Evolutionary conservation across 2,329 filamentous ascomycete genomes (phyloP).

Genomic region (Microsporum ferrugineum): DNA sequence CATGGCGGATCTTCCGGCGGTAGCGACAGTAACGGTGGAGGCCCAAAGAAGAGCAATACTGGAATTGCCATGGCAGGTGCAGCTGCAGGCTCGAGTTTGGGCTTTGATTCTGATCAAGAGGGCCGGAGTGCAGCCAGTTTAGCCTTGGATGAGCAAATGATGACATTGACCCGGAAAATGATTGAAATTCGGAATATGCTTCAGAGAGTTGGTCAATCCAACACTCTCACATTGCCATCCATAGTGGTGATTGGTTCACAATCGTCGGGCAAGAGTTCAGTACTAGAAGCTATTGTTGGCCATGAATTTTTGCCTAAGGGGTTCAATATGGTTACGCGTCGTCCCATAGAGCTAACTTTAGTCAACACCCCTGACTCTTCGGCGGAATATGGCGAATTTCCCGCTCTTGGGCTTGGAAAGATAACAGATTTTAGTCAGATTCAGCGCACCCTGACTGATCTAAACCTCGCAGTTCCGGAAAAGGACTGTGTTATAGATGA

Average conservation of each 20-base stretch:
- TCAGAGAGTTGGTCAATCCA: conserved; percentile 83
- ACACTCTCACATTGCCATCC: conserved; percentile 75
- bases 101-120: conserved; percentile 52
- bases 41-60: conserved; percentile 45
- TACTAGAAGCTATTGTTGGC: conserved; percentile 90
- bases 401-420: conserved; percentile 75
- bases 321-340: conserved; percentile 94
- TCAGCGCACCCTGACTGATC: conserved; percentile 83
- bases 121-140: conserved; percentile 50
- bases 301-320: conserved; percentile 97
- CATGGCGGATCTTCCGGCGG: conserved; percentile 37
- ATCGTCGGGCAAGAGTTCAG: conserved; percentile 95
- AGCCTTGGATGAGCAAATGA: conserved; percentile 94
- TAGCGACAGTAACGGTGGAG: conserved; percentile 24
- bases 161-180: conserved; percentile 98
- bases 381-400: conserved; percentile 91
- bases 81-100: conserved; percentile 66
- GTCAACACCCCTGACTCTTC: conserved; percentile 84
- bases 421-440: conserved; percentile 80
- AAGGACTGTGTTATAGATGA: conserved; percentile 90
- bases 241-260: conserved; percentile 99
- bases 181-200: conserved; percentile 93
- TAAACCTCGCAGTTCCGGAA: conserved; percentile 86
- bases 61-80: conserved; percentile 51
- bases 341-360: conserved; percentile 90